These are phyloP conservation scores for Brassica rapa DNA, from an alignment of 345 rosid species.

Conservation along the genomic window DNA sequence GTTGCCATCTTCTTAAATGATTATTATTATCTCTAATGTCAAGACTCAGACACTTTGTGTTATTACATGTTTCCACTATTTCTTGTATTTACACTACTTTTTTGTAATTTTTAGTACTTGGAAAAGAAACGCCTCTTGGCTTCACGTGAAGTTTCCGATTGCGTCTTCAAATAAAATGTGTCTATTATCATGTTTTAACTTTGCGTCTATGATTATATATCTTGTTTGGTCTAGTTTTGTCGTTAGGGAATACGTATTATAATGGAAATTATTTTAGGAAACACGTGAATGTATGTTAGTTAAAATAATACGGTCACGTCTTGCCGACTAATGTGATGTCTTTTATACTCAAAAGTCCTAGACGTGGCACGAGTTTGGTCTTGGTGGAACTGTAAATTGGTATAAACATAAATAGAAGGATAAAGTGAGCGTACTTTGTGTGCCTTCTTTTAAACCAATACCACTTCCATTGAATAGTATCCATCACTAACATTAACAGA, in stretches of 20 bases:
- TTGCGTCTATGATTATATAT: not conserved
- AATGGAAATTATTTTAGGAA: not conserved
- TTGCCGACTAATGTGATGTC: not conserved
- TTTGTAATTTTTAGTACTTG: not conserved
- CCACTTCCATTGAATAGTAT: conserved; percentile 21
- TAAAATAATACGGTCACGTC: not conserved
- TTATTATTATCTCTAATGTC: not conserved
- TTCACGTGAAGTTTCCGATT: conserved; percentile 19
- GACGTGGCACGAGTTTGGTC: conserved; percentile 7
- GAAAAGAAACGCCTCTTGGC: conserved; percentile 2
- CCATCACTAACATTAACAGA: conserved; percentile 6
- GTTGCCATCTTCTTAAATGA: not conserved
- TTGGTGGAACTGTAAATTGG: not conserved
- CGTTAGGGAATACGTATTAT: not conserved
- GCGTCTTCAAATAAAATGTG: not conserved
- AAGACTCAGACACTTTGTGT: not conserved
- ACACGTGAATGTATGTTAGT: conserved; percentile 23
- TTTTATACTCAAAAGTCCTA: not conserved
- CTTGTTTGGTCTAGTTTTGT: not conserved
- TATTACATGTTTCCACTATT: not conserved
- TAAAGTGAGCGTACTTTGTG: conserved; percentile 8
- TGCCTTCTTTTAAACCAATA: conserved; percentile 5
- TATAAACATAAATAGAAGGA: not conserved
- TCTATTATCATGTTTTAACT: not conserved
- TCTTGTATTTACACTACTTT: not conserved